These are phyloP conservation scores for Pneumocystis murina DNA, from an alignment of 1,139 yeast species.

Conservation along the genomic window DNA sequence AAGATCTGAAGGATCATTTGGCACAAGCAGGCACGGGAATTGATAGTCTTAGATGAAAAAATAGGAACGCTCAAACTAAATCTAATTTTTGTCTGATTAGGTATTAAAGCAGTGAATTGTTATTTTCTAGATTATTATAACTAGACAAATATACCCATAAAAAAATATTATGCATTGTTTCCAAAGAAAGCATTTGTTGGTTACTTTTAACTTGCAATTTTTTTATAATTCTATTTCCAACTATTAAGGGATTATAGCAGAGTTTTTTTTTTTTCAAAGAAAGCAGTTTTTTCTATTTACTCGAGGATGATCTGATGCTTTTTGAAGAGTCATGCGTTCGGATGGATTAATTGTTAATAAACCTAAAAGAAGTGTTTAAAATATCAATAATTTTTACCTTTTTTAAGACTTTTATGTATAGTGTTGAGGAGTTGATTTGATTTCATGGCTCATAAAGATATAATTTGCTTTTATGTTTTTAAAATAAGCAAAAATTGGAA, in stretches of 20 bases:
- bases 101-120: conserved; percentile 1
- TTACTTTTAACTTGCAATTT: conserved; percentile 22
- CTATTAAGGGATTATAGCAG: conserved; percentile 38
- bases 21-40: neutral
- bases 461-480: conserved; percentile 27
- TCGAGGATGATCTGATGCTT: conserved; percentile 40
- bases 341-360: conserved; percentile 35
- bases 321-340: conserved; percentile 29
- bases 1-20: conserved; percentile 23
- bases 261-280: conserved; percentile 30
- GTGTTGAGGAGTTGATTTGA: conserved; percentile 31
- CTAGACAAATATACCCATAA: conserved; percentile 16
- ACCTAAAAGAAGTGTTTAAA: conserved; percentile 33
- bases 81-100: neutral
- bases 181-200: conserved; percentile 7
- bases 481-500: conserved; percentile 30
- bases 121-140: conserved; percentile 11
- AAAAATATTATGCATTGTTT: conserved; percentile 14
- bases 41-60: conserved; percentile 1
- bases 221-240: conserved; percentile 35
- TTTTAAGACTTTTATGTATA: conserved; percentile 15
- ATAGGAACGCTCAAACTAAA: conserved; percentile 4
- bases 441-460: conserved; percentile 37
- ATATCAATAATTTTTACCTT: neutral
- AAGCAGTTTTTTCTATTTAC: conserved; percentile 29